Base-by-base conservation (phyloP, 768 basidiomycete species). In the Porphyrellus cyaneotinctus region DNA sequence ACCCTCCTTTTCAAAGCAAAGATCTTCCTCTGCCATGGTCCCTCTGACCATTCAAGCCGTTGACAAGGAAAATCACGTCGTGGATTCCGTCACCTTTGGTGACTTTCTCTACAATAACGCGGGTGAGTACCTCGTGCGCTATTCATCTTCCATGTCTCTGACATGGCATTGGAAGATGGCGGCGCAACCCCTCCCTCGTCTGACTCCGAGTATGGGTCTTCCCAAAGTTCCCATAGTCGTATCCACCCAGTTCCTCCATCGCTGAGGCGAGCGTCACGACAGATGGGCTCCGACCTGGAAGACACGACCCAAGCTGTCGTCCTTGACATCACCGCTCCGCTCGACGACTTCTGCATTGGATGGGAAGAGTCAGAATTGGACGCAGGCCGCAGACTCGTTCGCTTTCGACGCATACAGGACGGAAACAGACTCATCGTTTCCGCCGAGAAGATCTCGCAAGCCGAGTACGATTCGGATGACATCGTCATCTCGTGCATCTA, bases 401-500 rank as follows among this genome's bases (percentile, higher is more conserved):
- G 87, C 43, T 95, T 97, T 70, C 75, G 78, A 59, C 85, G 91
- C 52, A 69, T 86, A 9, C 89, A 87, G 66, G 84, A 89, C 48
- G 90, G 89, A 23, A 78, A 83, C 51, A 79, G 76, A 20, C 81
- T 98, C 55, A 85, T 85, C 58, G 79, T 93, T 28, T 83, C 85
- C 14, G 95, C 91, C 70, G 82, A 88, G 50, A 74, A 83, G 17
- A 83, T 97, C 65, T 64, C 74, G 1, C 88, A 87, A 58, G 77
- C 84, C 35, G 85, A 91, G 24, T 95, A 89, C 66, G 71, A 76
- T 51, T 80, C 86, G 33, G 75, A 81, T 26, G 85, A 87, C 65
- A 85, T 84, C 64, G 91, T 95, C 67, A 85, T 98, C 60, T 97
- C 94, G 0, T 98, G 95, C 76, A 97, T 98, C 64, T 91, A 87